Percentiles rank a stretch among this genome's conserved stretches.
Conservation (phyloP, 768 basidiomycete genomes). For the Pleurotus pulmonarius region DNA sequence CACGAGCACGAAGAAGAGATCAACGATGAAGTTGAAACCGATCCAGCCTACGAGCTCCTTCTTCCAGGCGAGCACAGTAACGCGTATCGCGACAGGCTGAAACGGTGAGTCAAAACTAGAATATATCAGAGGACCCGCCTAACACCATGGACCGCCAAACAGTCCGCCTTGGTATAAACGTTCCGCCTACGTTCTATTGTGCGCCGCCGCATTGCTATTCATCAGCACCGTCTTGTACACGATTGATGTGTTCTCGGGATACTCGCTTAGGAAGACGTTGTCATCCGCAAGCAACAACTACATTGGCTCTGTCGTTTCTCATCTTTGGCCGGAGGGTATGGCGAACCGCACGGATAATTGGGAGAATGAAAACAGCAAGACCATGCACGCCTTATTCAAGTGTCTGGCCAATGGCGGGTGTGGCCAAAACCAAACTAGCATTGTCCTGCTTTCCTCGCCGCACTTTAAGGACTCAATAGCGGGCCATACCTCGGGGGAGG, state of each 20-base stretch:
- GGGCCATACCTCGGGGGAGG: constrained; percentile 24
- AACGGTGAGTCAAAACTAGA: too few species aligned
- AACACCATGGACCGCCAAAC: too few species aligned
- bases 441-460: constrained; percentile 25
- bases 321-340: not conserved
- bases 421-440: constrained; percentile 26
- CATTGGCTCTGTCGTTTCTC: not conserved
- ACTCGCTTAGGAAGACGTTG: not conserved
- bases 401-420: constrained; percentile 26
- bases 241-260: not conserved
- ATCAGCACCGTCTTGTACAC: not conserved
- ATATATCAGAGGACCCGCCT: too few species aligned
- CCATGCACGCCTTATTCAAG: constrained; percentile 7
- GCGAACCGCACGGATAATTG: not conserved
- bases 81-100: too few species aligned
- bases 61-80: not conserved
- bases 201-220: not conserved
- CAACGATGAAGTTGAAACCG: not conserved
- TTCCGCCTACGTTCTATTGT: not conserved
- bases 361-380: constrained; percentile 9
- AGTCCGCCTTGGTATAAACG: not conserved
- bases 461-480: constrained; percentile 19
- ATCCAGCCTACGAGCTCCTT: not conserved
- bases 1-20: not conserved
- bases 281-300: not conserved